Evolutionary conservation across 306 rosid genomes (phyloP), one percentile per base, ranked within the genome.

Genomic region (Casuarina glauca): DNA sequence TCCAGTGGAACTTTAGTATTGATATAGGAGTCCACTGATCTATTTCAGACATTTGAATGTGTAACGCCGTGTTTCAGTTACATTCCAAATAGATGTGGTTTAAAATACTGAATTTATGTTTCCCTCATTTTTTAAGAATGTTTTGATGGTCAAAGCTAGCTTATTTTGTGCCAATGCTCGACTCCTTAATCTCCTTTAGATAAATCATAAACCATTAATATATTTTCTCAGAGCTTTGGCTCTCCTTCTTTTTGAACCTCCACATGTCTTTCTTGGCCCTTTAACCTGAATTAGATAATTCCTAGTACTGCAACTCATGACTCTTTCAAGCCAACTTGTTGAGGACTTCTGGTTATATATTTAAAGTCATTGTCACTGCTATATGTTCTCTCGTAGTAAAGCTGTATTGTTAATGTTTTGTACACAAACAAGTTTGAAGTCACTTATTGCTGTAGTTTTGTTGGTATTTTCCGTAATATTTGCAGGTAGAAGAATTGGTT

Each of bases 401-500:
- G 26, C 8, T 44, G 32, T 80, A 76, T 41, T 35, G 49, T 55
- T 4, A 15, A 78, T 69, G 54, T 43, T 76, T 74, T 75, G 72
- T 68, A 44, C 20, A 41, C n/a, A 15, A 9, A 61, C 11, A 11
- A 70, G 20, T 78, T 76, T 42, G 3, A 36, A n/a, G 32, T 36
- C 45, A 20, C 43, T 84, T 61, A 64, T 46, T 19, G 61, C 44
- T 49, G 32, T 63, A 54, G 7, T 20, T 48, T 50, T 77, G 16
- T 38, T 49, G 6, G 52, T 74, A 41, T 78, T 74, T 76, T 81
- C 52, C 35, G 67, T 73, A 72, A 12, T 62, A n/a, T 62, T 69
- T 73, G 75, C 87, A 94, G 98, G 97, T 94, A 19, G 98, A 92
- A 79, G 95, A 92, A 75, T 86, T 94, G 86, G 90, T 94, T 84